Base-by-base conservation (phyloP, 306 rosid species). In the Glycine latifolia region DNA sequence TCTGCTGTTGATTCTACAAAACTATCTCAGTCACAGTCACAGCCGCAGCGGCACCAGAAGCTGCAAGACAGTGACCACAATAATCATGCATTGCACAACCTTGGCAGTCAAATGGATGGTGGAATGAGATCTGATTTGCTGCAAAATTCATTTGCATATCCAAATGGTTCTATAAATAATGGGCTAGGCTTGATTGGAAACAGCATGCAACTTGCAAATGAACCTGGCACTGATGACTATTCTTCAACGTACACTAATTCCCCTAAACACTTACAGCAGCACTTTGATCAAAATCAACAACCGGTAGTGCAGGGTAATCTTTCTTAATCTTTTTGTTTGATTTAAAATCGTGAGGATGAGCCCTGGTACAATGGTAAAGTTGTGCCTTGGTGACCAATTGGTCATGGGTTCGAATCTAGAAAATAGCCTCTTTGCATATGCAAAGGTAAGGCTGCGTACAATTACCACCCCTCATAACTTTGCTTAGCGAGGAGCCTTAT, bases 161-260 rank as follows among this genome's bases (percentile, higher is more conserved):
- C 99, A 72, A 95, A 91, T 91, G 98, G 98, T 79, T 78, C 91
- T 78, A 16, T 89, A 20, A 90, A 79, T 88, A 87, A 87, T 70
- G 91, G 94, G 66, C 60, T 86, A 77, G 99, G 99, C 72, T 89
- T 90, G 91, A 85, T 91, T 56, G 97, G 91, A 77, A 94, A 86
- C 85, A 91, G 77, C 78, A 66, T 86, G 35, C 94, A 89, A 66
- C 79, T 82, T 73, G 87, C 81, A 53, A 91, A 89, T 78, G 98
- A 95, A 80, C 63, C 91, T 15, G 87, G 91, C 35, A 78, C 86
- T 4, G 99, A 93, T 60, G 89, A 89, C 85, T 93, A 87, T 66
- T 79, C 84, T 50, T 41, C 96, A 14, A 35, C 88, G 13, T 93
- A 82, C 74, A 83, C 56, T 26, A 89, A 88, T 87, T 89, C 96